These are phyloP conservation scores for Lactarius pseudohatsudake DNA, from an alignment of 768 basidiomycete species.

Conservation along the genomic window DNA sequence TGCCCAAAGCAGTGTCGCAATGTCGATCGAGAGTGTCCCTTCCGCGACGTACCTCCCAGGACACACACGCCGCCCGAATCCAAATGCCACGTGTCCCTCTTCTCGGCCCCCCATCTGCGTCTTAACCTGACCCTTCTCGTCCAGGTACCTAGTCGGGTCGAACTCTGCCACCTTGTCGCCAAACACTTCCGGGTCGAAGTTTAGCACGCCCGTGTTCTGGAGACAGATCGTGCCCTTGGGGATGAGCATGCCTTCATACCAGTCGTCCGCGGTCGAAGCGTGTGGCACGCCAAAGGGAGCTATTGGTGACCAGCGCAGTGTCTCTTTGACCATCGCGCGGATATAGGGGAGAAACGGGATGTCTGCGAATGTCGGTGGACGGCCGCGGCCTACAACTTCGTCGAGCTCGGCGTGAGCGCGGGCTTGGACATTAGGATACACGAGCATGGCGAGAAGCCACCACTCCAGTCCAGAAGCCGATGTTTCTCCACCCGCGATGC, in stretches of 20 bases:
- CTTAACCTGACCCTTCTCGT: conserved; percentile 7
- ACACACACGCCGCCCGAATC: conserved; percentile 37
- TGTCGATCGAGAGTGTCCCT: conserved; percentile 34
- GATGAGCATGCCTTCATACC: conserved; percentile 22
- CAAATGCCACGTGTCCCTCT: conserved; percentile 32
- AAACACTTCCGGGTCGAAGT: neutral
- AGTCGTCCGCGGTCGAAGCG: conserved; percentile 9
- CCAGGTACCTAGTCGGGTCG: conserved; percentile 5
- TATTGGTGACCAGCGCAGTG: conserved; percentile 33
- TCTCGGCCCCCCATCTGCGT: conserved; percentile 31
- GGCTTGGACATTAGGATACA: conserved; percentile 39
- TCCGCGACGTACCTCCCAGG: conserved; percentile 37
- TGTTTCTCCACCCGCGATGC: neutral
- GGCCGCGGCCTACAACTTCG: conserved; percentile 35
- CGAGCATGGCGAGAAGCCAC: conserved; percentile 43
- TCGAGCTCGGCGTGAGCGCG: conserved; percentile 47
- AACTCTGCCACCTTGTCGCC: neutral
- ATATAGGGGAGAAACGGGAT: conserved; percentile 39
- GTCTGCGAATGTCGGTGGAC: conserved; percentile 41
- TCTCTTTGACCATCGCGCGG: conserved; percentile 38
- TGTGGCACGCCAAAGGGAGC: conserved; percentile 29
- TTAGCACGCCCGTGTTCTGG: conserved; percentile 4
- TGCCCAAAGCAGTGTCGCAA: conserved; percentile 35
- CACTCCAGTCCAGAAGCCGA: conserved; percentile 31
- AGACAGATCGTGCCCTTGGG: conserved; percentile 19